phyloP scores from a whole-genome alignment of 352 stramenopile species.

The Pythium plurisporium region DNA sequence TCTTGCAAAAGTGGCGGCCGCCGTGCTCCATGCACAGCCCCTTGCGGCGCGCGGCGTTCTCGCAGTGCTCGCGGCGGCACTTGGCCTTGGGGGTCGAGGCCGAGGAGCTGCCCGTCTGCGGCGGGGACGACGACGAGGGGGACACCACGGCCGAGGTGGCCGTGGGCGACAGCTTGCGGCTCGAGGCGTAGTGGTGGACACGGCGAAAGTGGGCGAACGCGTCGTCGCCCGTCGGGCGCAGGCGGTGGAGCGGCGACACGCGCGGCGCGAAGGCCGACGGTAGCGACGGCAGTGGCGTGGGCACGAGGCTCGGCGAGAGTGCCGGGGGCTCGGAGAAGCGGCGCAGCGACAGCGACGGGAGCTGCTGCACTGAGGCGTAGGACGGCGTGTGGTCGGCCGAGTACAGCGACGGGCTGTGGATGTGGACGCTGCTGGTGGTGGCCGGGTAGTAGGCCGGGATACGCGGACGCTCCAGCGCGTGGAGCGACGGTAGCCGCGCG shows the following conservation, averaged over 20 bases:
- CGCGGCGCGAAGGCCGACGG: not conserved
- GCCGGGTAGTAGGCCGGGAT: not conserved
- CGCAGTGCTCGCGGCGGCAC: constrained; percentile 65
- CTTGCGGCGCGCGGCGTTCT: constrained; percentile 69
- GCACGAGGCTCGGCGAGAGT: not conserved
- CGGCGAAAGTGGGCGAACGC: constrained; percentile 3
- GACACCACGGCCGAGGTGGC: not conserved
- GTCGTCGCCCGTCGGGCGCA: constrained; percentile 4
- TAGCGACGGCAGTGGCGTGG: not conserved
- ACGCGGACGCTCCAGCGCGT: constrained; percentile 13
- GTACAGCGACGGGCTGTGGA: constrained; percentile 2
- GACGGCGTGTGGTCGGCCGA: constrained; percentile 5
- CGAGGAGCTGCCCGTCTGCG: not conserved
- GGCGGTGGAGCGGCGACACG: constrained; percentile 10
- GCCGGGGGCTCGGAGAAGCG: constrained; percentile 20
- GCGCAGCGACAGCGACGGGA: constrained; percentile 14
- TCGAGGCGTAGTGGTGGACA: too few species aligned
- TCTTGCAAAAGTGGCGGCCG: constrained; percentile 82
- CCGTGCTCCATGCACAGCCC: constrained; percentile 87
- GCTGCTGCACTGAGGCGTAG: constrained; percentile 3
- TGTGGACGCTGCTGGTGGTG: not conserved
- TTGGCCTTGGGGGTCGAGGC: constrained; percentile 18
- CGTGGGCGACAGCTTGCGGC: too few species aligned
- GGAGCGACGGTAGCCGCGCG: constrained; percentile 17
- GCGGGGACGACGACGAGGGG: too few species aligned